phyloP scores from a whole-genome alignment of 805 yeast species.

The Candida methanosorbosa region DNA sequence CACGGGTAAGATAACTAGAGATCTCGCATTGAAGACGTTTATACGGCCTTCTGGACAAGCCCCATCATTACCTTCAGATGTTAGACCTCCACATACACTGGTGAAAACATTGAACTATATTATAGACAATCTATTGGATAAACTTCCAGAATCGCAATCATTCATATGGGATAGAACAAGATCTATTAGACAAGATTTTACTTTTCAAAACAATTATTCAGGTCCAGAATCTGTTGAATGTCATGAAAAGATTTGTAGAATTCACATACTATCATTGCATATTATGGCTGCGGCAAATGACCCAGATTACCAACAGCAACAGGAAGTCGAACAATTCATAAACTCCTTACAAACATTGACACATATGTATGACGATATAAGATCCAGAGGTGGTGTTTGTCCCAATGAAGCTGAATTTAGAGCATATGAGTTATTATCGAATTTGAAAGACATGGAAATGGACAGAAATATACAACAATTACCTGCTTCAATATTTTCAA shows the following conservation, averaged over 20 bases:
- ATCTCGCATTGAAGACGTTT: slow-evolving; percentile 78
- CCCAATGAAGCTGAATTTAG: slow-evolving; percentile 92
- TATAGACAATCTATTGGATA: slow-evolving; percentile 50
- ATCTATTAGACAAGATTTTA: slow-evolving; percentile 93
- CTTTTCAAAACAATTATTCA: slow-evolving; percentile 86
- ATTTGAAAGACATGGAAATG: slow-evolving; percentile 75
- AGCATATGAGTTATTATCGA: slow-evolving; percentile 75
- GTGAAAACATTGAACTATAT: slow-evolving; percentile 62
- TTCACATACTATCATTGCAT: slow-evolving; percentile 76
- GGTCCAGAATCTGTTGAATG: slow-evolving; percentile 94
- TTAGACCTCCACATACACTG: slow-evolving; percentile 80
- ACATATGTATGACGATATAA: slow-evolving; percentile 77
- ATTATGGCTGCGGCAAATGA: slow-evolving; percentile 66
- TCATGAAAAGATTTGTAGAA: slow-evolving; percentile 83
- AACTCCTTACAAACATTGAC: slow-evolving; percentile 83
- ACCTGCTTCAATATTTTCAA: slow-evolving; percentile 47
- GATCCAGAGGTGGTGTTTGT: slow-evolving; percentile 57
- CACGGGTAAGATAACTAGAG: slow-evolving; percentile 46
- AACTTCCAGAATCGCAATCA: slow-evolving; percentile 78
- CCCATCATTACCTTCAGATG: slow-evolving; percentile 96
- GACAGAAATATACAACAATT: slow-evolving; percentile 67
- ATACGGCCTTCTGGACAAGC: slow-evolving; percentile 98
- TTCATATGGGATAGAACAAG: slow-evolving; percentile 97
- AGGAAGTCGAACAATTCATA: slow-evolving; percentile 89
- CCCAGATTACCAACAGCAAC: slow-evolving; percentile 81